phyloP scores from a whole-genome alignment of 345 rosid genomes.

The Boechera retrofracta region DNA sequence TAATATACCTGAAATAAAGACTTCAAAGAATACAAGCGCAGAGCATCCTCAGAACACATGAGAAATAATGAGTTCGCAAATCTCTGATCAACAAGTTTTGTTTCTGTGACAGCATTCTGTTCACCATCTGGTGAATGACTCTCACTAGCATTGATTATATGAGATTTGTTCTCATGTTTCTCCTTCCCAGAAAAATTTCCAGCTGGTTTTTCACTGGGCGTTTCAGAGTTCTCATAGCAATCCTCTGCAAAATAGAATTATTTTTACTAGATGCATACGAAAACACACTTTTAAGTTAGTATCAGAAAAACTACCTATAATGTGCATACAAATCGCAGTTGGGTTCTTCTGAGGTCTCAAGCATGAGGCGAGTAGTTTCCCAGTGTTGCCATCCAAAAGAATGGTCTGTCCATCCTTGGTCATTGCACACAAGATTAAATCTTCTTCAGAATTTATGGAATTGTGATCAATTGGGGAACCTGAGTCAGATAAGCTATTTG shows the following conservation, averaged over 20 bases:
- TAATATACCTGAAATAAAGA: conserved; percentile 67
- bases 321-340: conserved; percentile 62
- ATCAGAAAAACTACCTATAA: conserved; percentile 62
- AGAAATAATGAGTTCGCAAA: conserved; percentile 49
- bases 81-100: conserved; percentile 46
- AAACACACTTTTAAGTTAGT: conserved; percentile 9
- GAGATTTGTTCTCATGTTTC: conserved; percentile 49
- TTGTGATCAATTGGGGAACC: conserved; percentile 51
- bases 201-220: conserved; percentile 42
- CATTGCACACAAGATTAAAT: conserved; percentile 54
- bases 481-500: conserved; percentile 59
- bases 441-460: conserved; percentile 44
- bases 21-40: conserved; percentile 59
- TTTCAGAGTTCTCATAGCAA: conserved; percentile 45
- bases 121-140: conserved; percentile 46
- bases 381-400: conserved; percentile 63
- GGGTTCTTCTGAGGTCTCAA: conserved; percentile 51
- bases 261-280: conserved; percentile 29
- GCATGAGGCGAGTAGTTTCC: conserved; percentile 53
- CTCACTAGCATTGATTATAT: conserved; percentile 40
- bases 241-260: conserved; percentile 55
- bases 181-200: conserved; percentile 40
- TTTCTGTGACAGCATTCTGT: conserved; percentile 46
- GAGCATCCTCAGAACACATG: conserved; percentile 68
- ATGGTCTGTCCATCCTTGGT: conserved; percentile 66